Conservation (phyloP, 768 basidiomycete genomes). For the Suillus spraguei region DNA sequence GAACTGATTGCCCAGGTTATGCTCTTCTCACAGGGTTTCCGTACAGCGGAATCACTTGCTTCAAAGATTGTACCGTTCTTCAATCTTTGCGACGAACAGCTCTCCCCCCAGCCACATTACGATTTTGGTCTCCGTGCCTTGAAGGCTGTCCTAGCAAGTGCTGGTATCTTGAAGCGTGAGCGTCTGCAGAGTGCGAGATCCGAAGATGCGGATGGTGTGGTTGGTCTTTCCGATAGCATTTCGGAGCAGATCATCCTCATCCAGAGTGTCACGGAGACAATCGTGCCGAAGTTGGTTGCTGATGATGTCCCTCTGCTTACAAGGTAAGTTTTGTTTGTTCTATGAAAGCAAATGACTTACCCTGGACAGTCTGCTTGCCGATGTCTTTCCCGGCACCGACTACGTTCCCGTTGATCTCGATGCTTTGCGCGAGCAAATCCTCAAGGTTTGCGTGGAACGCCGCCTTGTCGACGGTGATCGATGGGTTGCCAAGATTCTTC, state of each 20-base stretch:
- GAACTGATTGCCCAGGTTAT: slow-evolving; percentile 99
- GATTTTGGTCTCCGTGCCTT: slow-evolving; percentile 98
- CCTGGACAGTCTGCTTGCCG: slow-evolving; percentile 74
- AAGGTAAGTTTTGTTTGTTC: slow-evolving; percentile 52
- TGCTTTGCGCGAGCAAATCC: slow-evolving; percentile 81
- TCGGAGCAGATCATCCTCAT: slow-evolving; percentile 97
- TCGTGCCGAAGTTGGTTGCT: slow-evolving; percentile 96
- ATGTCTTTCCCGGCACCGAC: slow-evolving; percentile 96
- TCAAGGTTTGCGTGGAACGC: slow-evolving; percentile 83
- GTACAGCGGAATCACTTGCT: slow-evolving; percentile 95
- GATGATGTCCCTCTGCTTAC: slow-evolving; percentile 95
- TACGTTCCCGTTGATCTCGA: slow-evolving; percentile 90
- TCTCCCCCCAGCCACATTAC: slow-evolving; percentile 97
- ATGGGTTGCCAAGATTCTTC: slow-evolving; percentile 95
- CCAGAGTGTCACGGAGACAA: slow-evolving; percentile 97
- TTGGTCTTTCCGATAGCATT: slow-evolving; percentile 65
- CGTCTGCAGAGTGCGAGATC: slow-evolving; percentile 56
- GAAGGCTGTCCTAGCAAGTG: slow-evolving; percentile 94
- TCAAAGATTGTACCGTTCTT: slow-evolving; percentile 99
- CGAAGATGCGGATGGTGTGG: slow-evolving; percentile 45
- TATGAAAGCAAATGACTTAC: background rate
- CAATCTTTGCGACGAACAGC: slow-evolving; percentile 96
- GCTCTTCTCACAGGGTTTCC: slow-evolving; percentile 99
- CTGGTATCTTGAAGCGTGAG: slow-evolving; percentile 96
- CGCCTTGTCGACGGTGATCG: slow-evolving; percentile 84